These are phyloP conservation scores for Apiospora rasikravindrae DNA, from an alignment of 2,329 filamentous ascomycete species.

Conservation along the genomic window DNA sequence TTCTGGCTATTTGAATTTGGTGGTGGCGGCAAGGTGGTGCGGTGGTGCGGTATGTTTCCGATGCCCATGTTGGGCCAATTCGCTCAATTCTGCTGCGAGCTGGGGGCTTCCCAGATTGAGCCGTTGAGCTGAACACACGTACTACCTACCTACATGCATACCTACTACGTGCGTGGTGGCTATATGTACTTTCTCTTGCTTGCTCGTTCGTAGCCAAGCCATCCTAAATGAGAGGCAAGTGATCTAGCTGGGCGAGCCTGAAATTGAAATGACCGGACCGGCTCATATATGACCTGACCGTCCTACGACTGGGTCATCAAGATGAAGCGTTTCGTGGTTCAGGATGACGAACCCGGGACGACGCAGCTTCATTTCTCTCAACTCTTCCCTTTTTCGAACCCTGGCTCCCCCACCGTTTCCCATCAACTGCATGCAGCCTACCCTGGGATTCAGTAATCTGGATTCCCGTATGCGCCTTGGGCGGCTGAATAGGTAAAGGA, in stretches of 20 bases:
- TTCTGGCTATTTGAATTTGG: constrained; percentile 3
- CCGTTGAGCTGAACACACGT: constrained; percentile 1
- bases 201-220: background rate
- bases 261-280: constrained; percentile 7
- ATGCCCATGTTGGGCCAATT: background rate
- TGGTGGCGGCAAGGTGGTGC: background rate
- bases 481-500: constrained; percentile 4
- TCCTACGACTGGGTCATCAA: constrained; percentile 7
- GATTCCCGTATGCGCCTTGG: background rate
- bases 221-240: background rate
- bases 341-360: constrained; percentile 9
- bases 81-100: background rate
- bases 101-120: background rate
- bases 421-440: constrained; percentile 1
- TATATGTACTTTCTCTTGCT: background rate
- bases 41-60: constrained; percentile 5
- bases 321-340: constrained; percentile 17
- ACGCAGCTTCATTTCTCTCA: constrained; percentile 5
- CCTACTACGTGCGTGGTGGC: background rate
- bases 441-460: background rate
- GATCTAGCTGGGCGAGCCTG: background rate
- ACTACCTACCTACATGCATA: background rate
- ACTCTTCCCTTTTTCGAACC: background rate
- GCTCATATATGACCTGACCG: constrained; percentile 15
- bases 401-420: background rate